A percentile compares a stretch with the other conserved stretches of the same genome.
phyloP scores from a whole-genome alignment of 1,139 yeast genomes.

The Wickerhamomyces sp. region DNA sequence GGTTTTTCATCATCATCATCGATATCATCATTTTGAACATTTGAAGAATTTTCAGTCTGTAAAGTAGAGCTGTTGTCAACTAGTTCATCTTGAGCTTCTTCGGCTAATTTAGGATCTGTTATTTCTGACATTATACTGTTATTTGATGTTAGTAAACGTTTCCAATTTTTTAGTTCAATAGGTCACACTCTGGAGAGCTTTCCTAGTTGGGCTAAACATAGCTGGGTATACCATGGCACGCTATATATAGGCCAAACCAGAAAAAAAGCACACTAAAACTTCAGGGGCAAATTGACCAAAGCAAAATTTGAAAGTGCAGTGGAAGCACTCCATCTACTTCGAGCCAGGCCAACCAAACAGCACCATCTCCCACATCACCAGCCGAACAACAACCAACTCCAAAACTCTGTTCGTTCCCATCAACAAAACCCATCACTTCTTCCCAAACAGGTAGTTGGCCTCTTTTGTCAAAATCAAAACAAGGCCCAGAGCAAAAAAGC shows the following conservation, averaged over 20 bases:
- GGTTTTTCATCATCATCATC: constrained; percentile 73
- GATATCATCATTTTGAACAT: constrained; percentile 32
- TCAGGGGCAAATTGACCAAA: no score
- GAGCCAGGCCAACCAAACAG: no score
- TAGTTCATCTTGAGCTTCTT: constrained; percentile 19
- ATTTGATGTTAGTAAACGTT: no score
- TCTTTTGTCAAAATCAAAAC: constrained; percentile 7
- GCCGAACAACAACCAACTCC: background rate
- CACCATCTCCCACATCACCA: no score
- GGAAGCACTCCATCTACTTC: no score
- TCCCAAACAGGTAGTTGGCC: constrained; percentile 16
- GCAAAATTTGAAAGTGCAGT: no score
- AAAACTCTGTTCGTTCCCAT: background rate
- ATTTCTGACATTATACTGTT: constrained; percentile 19
- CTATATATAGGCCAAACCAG: no score
- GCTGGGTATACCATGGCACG: no score
- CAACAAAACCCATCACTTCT: background rate
- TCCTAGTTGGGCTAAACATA: no score
- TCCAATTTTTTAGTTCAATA: background rate
- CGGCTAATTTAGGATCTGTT: constrained; percentile 19
- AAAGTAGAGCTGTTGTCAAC: constrained; percentile 11
- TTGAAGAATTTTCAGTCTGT: constrained; percentile 3
- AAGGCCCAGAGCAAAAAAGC: background rate
- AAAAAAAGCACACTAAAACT: no score
- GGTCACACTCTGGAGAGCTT: background rate